These are phyloP conservation scores for Aciculoconidium aculeatum DNA, from an alignment of 805 yeast species.

Conservation along the genomic window DNA sequence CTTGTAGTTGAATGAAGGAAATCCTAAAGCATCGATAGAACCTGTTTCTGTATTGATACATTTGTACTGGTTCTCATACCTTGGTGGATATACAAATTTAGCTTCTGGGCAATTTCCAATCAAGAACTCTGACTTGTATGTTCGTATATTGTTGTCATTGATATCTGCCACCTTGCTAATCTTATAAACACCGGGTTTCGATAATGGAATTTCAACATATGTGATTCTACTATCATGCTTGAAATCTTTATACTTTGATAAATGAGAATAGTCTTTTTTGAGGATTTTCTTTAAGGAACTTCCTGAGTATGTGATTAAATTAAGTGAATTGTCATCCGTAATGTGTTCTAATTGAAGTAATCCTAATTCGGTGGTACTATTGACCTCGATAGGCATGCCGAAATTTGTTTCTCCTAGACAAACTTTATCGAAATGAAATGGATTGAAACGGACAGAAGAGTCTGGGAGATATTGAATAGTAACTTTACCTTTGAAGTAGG, in stretches of 20 bases:
- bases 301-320: conserved; percentile 48
- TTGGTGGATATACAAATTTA: conserved; percentile 35
- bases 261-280: conserved; percentile 26
- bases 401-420: conserved; percentile 47
- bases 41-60: conserved; percentile 59
- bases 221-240: conserved; percentile 38
- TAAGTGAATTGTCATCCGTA: conserved; percentile 46
- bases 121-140: conserved; percentile 54
- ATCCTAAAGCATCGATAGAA: conserved; percentile 15
- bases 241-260: conserved; percentile 18
- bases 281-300: conserved; percentile 44
- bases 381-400: conserved; percentile 67
- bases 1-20: conserved; percentile 46
- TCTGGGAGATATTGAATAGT: conserved; percentile 88
- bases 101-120: conserved; percentile 80
- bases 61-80: conserved; percentile 32
- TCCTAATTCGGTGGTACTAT: conserved; percentile 71
- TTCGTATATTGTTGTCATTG: conserved; percentile 54
- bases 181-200: conserved; percentile 71
- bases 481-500: conserved; percentile 80
- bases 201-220: conserved; percentile 60
- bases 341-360: conserved; percentile 58
- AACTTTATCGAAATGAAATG: conserved; percentile 51
- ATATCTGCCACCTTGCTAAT: conserved; percentile 61
- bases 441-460: conserved; percentile 79